Evolutionary conservation across 768 basidiomycete species (phyloP), one percentile per base, ranked within the genome.

Genomic region (Mrakia frigida): DNA sequence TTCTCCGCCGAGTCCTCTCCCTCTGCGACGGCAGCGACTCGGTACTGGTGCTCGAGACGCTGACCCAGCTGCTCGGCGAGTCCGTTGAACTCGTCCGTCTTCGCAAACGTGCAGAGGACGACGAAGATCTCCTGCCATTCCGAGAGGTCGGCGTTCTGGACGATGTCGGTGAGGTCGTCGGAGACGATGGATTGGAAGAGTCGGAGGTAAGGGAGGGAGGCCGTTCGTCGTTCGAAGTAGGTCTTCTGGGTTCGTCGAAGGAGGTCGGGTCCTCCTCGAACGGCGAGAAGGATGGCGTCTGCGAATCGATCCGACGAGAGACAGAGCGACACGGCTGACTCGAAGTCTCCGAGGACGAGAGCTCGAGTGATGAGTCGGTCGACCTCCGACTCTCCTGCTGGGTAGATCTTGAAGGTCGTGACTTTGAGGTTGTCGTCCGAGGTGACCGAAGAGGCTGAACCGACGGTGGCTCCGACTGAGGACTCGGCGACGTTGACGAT

Each of bases 121-220:
- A 96, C 95, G 79, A 98, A 98, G 72, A 95, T 92, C 83, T 97
- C 96, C 76, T 91, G 89, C 96, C 96, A 98, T 82, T 99, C 94
- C 59, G 89, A 86, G 70, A 98, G 82, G 80, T 98, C 94, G 33
- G 95, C 96, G 80, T 98, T 97, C 83, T 97, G 94, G 13, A 98
- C 95, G 70, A 98, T 89, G 82, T 98, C 97, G 28, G 88, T 87
- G 11, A 98, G 88, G 81, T 98, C 97, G 80, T 94, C 89, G 52
- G 91, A 91, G 76, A 96, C 92, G 79, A 99, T 92, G 18, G 91
- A 92, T 82, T 98, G 93, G 88, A 95, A 93, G 16, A 99, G 87
- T 53, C 97, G 91, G 33, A 98, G 88, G 83, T 96, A 98, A 0
- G 95, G 92, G 4, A 91, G 84, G 1, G 88, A 84, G 13, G 88